Conservation (phyloP, 257 asterid genomes). For the Agastache rugosa region DNA sequence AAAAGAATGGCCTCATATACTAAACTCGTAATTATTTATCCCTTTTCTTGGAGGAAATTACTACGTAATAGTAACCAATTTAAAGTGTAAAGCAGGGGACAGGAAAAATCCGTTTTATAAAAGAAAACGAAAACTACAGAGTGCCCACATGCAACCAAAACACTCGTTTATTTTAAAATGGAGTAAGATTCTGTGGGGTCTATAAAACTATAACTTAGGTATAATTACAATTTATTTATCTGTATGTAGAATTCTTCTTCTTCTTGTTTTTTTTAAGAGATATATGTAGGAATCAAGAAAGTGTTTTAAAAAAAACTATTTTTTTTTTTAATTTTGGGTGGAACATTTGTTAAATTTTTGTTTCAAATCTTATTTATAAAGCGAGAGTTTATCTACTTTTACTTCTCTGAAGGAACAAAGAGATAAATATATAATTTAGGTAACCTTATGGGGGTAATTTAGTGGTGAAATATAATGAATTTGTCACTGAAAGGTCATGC, state of each 20-base stretch:
- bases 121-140: not conserved
- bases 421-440: too few relatives aligned
- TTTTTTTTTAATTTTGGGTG: too few relatives aligned
- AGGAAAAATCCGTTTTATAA: slow-evolving; percentile 8
- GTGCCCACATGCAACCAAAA: slow-evolving; percentile 36
- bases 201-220: not conserved
- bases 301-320: too few relatives aligned
- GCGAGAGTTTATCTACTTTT: too few relatives aligned
- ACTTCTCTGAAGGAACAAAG: too few relatives aligned
- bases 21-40: not conserved
- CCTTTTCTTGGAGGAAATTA: not conserved
- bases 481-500: too few relatives aligned
- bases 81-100: slow-evolving; percentile 15
- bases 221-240: not conserved
- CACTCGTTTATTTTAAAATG: not conserved
- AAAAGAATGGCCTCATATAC: not conserved
- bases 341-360: too few relatives aligned
- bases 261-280: too few relatives aligned
- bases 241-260: not conserved
- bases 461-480: too few relatives aligned
- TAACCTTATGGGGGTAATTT: too few relatives aligned
- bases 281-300: too few relatives aligned
- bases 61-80: not conserved
- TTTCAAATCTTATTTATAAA: too few relatives aligned
- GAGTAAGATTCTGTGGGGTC: slow-evolving; percentile 5